Percentiles rank a stretch among this genome's conserved stretches.
Evolutionary conservation across 2,329 filamentous ascomycete species (phyloP).

Genomic region (Fusarium decemcellulare): DNA sequence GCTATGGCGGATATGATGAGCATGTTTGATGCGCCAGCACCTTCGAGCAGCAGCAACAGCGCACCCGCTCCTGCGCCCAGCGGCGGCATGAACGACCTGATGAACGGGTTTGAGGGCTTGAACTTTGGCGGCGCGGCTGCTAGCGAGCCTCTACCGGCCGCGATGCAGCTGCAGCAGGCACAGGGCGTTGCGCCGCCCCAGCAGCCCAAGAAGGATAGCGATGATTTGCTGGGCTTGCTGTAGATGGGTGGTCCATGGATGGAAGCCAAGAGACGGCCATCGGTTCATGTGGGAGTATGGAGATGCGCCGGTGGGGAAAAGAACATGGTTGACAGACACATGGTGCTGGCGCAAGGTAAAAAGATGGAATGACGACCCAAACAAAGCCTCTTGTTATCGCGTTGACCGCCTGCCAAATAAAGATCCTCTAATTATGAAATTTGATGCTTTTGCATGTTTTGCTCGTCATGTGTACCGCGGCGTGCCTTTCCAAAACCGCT

Average conservation of each 20-base stretch:
- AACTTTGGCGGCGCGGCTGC: conserved; percentile 73
- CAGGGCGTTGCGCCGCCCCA: conserved; percentile 50
- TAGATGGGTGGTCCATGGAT: conserved; percentile 44
- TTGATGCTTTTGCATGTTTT: conserved; percentile 16
- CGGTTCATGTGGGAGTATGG: conserved; percentile 35
- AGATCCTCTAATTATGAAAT: conserved; percentile 38
- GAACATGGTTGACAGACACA: conserved; percentile 34
- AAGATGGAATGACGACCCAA: conserved; percentile 36
- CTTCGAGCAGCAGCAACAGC: conserved; percentile 58
- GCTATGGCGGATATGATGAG: conserved; percentile 77
- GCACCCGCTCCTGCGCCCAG: conserved; percentile 56
- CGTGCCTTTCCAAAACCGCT: conserved; percentile 20
- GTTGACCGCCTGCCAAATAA: conserved; percentile 42
- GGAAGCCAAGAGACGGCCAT: conserved; percentile 22
- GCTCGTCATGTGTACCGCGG: conserved; percentile 34
- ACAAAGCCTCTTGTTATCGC: conserved; percentile 26
- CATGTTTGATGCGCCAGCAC: conserved; percentile 76
- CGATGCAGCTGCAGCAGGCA: conserved; percentile 66
- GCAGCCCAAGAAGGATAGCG: conserved; percentile 69
- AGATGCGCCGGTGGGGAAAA: conserved; percentile 34
- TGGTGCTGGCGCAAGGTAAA: conserved; percentile 36
- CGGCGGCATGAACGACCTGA: conserved; percentile 85
- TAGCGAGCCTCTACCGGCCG: conserved; percentile 75
- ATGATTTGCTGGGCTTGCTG: conserved; percentile 69
- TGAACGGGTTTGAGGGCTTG: conserved; percentile 89